Base-by-base conservation (phyloP, 164 flowering plant species). In the Brasenia schreberi region DNA sequence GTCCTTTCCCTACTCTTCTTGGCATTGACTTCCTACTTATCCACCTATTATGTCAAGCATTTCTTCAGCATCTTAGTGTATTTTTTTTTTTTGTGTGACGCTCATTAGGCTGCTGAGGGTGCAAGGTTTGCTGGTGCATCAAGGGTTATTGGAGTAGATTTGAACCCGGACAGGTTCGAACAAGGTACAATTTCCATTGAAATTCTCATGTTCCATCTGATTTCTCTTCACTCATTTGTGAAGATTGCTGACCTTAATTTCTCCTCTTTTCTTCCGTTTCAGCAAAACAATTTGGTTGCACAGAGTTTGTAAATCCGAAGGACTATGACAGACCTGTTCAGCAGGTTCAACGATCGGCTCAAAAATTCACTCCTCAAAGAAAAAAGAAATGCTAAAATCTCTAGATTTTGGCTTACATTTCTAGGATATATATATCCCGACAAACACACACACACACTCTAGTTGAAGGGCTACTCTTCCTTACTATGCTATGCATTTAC, bases 221-320 rank as follows among this genome's bases (percentile, higher is more conserved):
- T 64, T 39, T 43, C 19, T 43, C 19, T 12, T n/a, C 42, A 43
- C 0, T 42, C 27, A 18, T 14, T 43, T 43, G 19, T 4, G 19
- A 11, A 49, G 49, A 19, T 16, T 23, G 42, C 7, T 58, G 64
- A 27, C 62, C 18, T 43, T 2, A 67, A 42, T 43, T 53, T 43
- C 42, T 67, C 18, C 60, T 42, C 64, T 67, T 17, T 18, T 19
- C 42, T 60, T 0, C 0, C 61, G 17, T 61, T 18, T 18, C 68
- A 82, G 82, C 82, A 12, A 81, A 83, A 75, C 76, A 81, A 27
- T 83, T 83, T 70, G 84, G 84, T 9, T 70, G 72, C 5, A 81
- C 82, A 0, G 81, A 81, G 42, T 79, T 77, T 72, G 75, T 79
- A 69, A 75, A 77, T 67, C 79, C 75, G 0, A 76, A 76, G 52